Percentiles rank a stretch among this genome's conserved stretches.
These are phyloP conservation scores for Coniosporium tulheliwenetii DNA, from an alignment of 2,329 filamentous ascomycete species.

Conservation along the genomic window DNA sequence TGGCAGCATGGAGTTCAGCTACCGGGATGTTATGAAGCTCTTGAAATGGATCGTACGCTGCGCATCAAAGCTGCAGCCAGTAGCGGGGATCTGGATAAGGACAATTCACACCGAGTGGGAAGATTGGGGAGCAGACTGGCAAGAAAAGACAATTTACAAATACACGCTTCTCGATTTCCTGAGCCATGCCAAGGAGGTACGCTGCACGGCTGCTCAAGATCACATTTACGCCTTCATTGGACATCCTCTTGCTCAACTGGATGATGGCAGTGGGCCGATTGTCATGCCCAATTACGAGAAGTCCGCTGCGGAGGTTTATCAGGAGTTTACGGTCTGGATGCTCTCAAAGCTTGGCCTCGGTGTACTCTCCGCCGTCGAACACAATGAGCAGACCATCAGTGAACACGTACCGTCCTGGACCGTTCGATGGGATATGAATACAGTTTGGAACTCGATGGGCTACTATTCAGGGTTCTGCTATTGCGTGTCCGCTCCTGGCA, in stretches of 20 bases:
- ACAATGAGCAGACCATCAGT: background rate
- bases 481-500: no score
- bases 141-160: background rate
- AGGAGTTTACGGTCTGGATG: background rate
- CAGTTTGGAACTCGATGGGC: no score
- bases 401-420: background rate
- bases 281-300: background rate
- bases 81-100: no score
- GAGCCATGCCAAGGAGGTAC: background rate
- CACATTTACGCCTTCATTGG: background rate
- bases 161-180: background rate
- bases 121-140: no score
- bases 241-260: background rate
- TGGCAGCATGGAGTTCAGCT: slow-evolving; percentile 1
- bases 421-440: background rate
- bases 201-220: background rate
- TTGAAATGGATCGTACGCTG: no score
- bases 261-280: background rate
- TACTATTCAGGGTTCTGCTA: no score
- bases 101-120: no score
- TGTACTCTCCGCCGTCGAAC: background rate
- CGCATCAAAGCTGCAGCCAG: no score
- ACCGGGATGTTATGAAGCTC: background rate
- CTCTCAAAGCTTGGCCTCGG: background rate
- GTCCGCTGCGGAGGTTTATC: background rate